Base-by-base conservation (phyloP, 768 basidiomycete species). In the Pholiota microspora region DNA sequence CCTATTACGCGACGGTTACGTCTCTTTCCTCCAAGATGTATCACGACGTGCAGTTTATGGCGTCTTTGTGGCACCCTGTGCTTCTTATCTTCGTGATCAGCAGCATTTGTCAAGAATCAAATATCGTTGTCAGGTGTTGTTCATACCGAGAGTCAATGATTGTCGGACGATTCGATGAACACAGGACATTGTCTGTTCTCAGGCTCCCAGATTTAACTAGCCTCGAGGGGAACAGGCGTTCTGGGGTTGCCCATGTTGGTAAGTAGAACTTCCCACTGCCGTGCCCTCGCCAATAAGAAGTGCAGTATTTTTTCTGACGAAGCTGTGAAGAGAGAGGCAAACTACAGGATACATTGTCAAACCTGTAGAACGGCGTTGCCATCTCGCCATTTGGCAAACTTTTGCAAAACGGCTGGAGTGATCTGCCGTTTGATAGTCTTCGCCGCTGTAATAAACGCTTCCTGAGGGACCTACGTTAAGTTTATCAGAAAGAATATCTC, bases 361-460 rank as follows among this genome's bases (percentile, higher is more conserved):
- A 67, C 49, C 16, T 63, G 58, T 32, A 63, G 60, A 18, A 59
- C 51, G 29, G 61, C 63, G 52, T 57, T 71, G 35, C 53, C 66
- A 18, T 69, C 66, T 29, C 68, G 68, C 96, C 96, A 99, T 36
- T 73, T 72, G 31, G 82, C 78, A 62, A 89, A 98, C 58, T 79
- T 85, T 42, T 71, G 69, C 42, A 96, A 70, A 61, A 96, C 84
- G 13, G 81, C 80, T 3, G 88, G 84, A 0, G 96, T 98, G 59
- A 98, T 95, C 59, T 96, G 87, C 55, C 80, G 79, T 63, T 92
- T 83, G 49, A 90, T 83, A 0, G 78, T 76, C 53, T 69, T 76
- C 3, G 94, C 89, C 1, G 91, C 92, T n/a, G 73, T 68, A 7
- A 89, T 64, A 59, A 98, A 89, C 29, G 92, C 88, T 7, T 73